These are phyloP conservation scores for Pichia kudriavzevii DNA, from an alignment of 1,139 yeast genomes.

Conservation along the genomic window DNA sequence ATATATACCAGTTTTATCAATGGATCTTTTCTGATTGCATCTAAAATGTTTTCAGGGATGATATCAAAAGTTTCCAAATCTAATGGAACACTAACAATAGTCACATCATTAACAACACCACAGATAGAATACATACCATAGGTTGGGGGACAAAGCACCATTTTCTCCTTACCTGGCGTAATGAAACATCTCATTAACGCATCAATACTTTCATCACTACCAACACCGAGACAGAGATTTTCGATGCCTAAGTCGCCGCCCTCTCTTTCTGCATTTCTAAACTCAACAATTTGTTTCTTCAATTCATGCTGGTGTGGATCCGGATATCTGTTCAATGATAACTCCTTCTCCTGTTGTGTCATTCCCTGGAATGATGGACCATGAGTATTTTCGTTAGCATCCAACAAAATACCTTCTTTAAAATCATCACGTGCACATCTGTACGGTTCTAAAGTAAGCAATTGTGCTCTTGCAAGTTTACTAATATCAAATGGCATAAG, in stretches of 20 bases:
- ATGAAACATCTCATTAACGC: slow-evolving; percentile 80
- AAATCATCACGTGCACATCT: slow-evolving; percentile 95
- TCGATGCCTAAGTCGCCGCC: slow-evolving; percentile 38
- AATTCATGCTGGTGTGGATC: slow-evolving; percentile 90
- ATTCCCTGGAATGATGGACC: slow-evolving; percentile 65
- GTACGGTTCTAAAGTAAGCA: slow-evolving; percentile 74
- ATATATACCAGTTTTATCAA: slow-evolving; percentile 66
- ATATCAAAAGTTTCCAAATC: slow-evolving; percentile 58
- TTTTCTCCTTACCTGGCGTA: slow-evolving; percentile 71
- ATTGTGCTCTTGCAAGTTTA: slow-evolving; percentile 74
- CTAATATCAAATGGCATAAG: slow-evolving; percentile 49
- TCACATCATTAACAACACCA: slow-evolving; percentile 84
- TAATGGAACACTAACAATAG: slow-evolving; percentile 63
- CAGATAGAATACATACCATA: slow-evolving; percentile 95
- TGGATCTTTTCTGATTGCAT: slow-evolving; percentile 48
- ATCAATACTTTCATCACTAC: slow-evolving; percentile 95
- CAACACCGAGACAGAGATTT: slow-evolving; percentile 89
- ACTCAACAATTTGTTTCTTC: slow-evolving; percentile 61
- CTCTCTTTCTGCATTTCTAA: slow-evolving; percentile 47
- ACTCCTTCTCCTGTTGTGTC: slow-evolving; percentile 30
- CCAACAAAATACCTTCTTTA: slow-evolving; percentile 76
- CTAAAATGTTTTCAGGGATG: slow-evolving; percentile 47
- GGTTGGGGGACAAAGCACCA: slow-evolving; percentile 88
- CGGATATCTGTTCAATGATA: slow-evolving; percentile 81
- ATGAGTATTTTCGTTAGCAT: slow-evolving; percentile 93